Conservation (phyloP, 345 rosid species). For the Trapa bicornis region DNA sequence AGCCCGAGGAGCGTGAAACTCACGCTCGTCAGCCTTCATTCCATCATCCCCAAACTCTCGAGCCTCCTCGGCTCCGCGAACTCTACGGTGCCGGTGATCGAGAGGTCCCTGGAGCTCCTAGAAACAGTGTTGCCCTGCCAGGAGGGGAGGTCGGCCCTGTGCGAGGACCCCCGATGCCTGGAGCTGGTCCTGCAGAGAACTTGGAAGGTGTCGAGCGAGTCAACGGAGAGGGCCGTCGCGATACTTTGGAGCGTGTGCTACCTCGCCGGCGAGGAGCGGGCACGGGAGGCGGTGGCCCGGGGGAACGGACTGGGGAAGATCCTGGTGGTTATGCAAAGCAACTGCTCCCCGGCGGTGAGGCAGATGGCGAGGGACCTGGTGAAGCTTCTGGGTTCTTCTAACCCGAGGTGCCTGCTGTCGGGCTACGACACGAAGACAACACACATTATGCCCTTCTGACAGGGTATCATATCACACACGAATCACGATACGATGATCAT, state of each 20-base stretch:
- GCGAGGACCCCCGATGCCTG: conserved; percentile 28
- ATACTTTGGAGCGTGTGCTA: conserved; percentile 71
- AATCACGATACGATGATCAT: background rate
- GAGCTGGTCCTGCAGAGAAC: conserved; percentile 56
- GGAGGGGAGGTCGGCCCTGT: conserved; percentile 57
- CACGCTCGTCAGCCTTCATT: conserved; percentile 26
- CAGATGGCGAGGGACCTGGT: conserved; percentile 68
- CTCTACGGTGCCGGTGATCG: conserved; percentile 25
- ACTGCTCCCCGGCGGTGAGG: conserved; percentile 55
- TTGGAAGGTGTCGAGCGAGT: conserved; percentile 52
- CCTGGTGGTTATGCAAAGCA: conserved; percentile 75
- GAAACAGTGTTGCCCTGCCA: conserved; percentile 42
- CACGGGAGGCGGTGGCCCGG: conserved; percentile 51
- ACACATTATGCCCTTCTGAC: conserved; percentile 84
- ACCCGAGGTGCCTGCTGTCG: conserved; percentile 37
- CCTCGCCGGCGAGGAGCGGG: conserved; percentile 47
- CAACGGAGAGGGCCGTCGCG: conserved; percentile 81
- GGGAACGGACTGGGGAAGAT: conserved; percentile 63
- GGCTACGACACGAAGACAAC: conserved; percentile 80
- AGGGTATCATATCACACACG: too few relatives aligned
- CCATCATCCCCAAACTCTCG: conserved; percentile 20
- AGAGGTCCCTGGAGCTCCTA: conserved; percentile 58
- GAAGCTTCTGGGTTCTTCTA: conserved; percentile 42
- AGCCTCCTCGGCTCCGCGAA: conserved; percentile 31
- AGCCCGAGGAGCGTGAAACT: conserved; percentile 39